Evolutionary conservation across 2,329 filamentous ascomycete species (phyloP), one percentile per base, ranked within the genome.

Genomic region (Cladophialophora carrionii): DNA sequence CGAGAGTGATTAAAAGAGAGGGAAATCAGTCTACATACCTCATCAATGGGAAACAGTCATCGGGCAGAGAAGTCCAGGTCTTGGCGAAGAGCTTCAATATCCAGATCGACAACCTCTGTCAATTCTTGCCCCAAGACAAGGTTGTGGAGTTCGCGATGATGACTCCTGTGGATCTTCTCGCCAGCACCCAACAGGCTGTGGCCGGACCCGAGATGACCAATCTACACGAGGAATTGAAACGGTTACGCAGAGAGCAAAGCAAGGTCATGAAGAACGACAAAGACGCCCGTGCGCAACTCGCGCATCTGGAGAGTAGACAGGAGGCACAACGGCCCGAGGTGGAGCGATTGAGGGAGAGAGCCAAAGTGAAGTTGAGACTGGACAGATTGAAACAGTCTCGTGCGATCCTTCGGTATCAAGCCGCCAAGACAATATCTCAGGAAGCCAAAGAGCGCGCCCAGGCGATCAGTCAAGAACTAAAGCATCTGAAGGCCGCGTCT

Each of bases 61-160:
- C 76, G 1, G 85, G 87, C 68, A 89, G 88, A 72, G 82, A 82
- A 3, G 83, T 98, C 6, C 83, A 89, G 71, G 78, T 82, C 9
- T 79, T 96, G 56, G 90, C 89, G 66, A 85, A 82, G 65, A 83
- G 83, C 9, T 87, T 96, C 73, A 89, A 89, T 56, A 98, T 99
- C 58, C 95, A 99, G 77, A 91, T 98, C 69, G 95, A 99, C 80
- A 99, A 99, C 72, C 83, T 99, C 1, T 99, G 95, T 76, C 95
- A 99, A 75, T 99, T 99, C 72, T 80, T 99, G 52, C 95, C 95
- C 0, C 95, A 99, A 76, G 95, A 99, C 75, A 90, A 93, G 71
- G 95, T 99, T 1, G 91, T 92, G 26, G 93, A 97, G 74, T 99
- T 99, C 75, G 92, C 95, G 4, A 89, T 86, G 4, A 85, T 96